phyloP scores from a whole-genome alignment of 768 basidiomycete species.

The Termitomyces sp. region DNA sequence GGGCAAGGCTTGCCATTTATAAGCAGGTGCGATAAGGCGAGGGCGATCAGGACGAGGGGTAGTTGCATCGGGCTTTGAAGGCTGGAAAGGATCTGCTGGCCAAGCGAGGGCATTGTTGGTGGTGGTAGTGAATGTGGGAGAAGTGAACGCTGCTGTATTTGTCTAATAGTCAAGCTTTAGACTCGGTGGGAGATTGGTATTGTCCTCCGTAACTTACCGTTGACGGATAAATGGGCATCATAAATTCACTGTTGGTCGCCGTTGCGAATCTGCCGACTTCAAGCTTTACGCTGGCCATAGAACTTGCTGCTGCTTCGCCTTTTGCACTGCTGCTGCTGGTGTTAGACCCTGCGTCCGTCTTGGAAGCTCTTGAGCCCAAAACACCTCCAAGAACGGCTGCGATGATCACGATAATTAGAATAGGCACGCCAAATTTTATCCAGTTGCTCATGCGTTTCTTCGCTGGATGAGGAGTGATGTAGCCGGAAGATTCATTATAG shows the following conservation, averaged over 20 bases:
- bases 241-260: slow-evolving; percentile 71
- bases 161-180: slow-evolving; percentile 39
- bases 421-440: slow-evolving; percentile 71
- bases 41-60: slow-evolving; percentile 74
- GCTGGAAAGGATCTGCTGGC: slow-evolving; percentile 76
- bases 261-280: slow-evolving; percentile 67
- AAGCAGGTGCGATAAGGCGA: slow-evolving; percentile 83
- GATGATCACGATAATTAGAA: slow-evolving; percentile 54
- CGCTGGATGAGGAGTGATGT: slow-evolving; percentile 44
- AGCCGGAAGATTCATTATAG: slow-evolving; percentile 67
- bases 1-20: slow-evolving; percentile 87
- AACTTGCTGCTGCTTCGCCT: slow-evolving; percentile 42
- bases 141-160: slow-evolving; percentile 62
- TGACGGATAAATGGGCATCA: slow-evolving; percentile 83
- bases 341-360: slow-evolving; percentile 19
- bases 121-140: slow-evolving; percentile 65
- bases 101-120: slow-evolving; percentile 51
- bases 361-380: slow-evolving; percentile 56
- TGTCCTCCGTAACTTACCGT: slow-evolving; percentile 53
- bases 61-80: slow-evolving; percentile 55
- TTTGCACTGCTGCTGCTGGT: slow-evolving; percentile 29
- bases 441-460: slow-evolving; percentile 61
- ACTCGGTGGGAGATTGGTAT: not conserved
- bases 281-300: slow-evolving; percentile 52
- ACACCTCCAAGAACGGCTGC: slow-evolving; percentile 77